Evolutionary conservation across 345 rosid genomes (phyloP).

Genomic region (Eucalyptus sp.): DNA sequence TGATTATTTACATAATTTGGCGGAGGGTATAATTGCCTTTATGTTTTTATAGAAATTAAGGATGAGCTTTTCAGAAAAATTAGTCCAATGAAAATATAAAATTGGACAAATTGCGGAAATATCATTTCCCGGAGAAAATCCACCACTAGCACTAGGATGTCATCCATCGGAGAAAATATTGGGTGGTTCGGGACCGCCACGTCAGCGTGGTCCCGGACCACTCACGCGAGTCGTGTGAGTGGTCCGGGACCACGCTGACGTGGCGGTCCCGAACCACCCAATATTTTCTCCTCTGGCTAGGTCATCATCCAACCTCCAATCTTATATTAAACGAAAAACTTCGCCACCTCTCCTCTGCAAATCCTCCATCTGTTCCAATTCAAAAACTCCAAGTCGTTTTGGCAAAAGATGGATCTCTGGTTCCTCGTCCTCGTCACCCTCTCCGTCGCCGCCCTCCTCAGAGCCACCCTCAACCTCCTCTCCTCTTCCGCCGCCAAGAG

Average conservation of each 20-base stretch:
- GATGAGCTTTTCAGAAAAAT: background rate
- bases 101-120: background rate
- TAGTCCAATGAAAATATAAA: background rate
- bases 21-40: background rate
- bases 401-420: background rate
- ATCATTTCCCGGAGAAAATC: background rate
- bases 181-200: too few species aligned
- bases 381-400: too few species aligned
- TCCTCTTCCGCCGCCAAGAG: background rate
- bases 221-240: too few species aligned
- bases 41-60: background rate
- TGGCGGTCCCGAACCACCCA: too few species aligned
- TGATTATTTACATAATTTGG: background rate
- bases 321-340: too few species aligned
- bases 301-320: too few species aligned
- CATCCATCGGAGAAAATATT: too few species aligned
- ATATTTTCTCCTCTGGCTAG: too few species aligned
- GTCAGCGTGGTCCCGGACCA: too few species aligned
- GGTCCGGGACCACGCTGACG: too few species aligned
- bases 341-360: too few species aligned
- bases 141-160: background rate
- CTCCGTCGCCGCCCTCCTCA: background rate
- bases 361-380: too few species aligned
- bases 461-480: background rate
- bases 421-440: background rate